Conservation (phyloP, 768 basidiomycete species). For the Tulasnella sp. region DNA sequence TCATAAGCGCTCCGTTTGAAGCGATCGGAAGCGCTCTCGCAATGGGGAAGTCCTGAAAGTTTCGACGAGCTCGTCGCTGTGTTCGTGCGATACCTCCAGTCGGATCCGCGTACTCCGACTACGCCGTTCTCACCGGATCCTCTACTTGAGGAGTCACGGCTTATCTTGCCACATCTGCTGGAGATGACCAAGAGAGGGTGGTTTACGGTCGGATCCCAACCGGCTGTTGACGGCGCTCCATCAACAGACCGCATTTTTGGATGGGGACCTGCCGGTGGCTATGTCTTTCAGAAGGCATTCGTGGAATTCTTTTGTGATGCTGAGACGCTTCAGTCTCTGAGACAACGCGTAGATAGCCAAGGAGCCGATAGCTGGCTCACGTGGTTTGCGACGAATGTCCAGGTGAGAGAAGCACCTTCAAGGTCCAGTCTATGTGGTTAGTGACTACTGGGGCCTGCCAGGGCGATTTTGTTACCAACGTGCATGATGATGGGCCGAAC, state of each 20-base stretch:
- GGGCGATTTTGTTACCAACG: constrained; percentile 75
- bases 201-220: constrained; percentile 98
- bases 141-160: constrained; percentile 68
- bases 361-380: constrained; percentile 56
- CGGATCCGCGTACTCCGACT: constrained; percentile 42
- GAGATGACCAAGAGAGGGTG: constrained; percentile 65
- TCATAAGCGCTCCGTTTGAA: constrained; percentile 24
- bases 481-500: constrained; percentile 68
- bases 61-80: constrained; percentile 62
- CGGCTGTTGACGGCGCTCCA: constrained; percentile 70
- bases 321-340: constrained; percentile 48
- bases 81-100: constrained; percentile 72
- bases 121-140: constrained; percentile 86
- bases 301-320: constrained; percentile 87
- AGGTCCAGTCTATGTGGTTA: background rate
- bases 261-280: constrained; percentile 88
- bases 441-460: constrained; percentile 24
- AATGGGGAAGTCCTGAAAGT: constrained; percentile 68
- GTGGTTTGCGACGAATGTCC: constrained; percentile 73
- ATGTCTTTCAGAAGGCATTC: constrained; percentile 95
- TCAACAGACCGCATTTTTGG: constrained; percentile 75
- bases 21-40: constrained; percentile 49
- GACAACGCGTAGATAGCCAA: constrained; percentile 41
- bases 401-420: constrained; percentile 52
- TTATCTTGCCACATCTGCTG: constrained; percentile 69